phyloP scores from a whole-genome alignment of 2,329 filamentous ascomycete genomes.

The Trichoderma guizhouense region DNA sequence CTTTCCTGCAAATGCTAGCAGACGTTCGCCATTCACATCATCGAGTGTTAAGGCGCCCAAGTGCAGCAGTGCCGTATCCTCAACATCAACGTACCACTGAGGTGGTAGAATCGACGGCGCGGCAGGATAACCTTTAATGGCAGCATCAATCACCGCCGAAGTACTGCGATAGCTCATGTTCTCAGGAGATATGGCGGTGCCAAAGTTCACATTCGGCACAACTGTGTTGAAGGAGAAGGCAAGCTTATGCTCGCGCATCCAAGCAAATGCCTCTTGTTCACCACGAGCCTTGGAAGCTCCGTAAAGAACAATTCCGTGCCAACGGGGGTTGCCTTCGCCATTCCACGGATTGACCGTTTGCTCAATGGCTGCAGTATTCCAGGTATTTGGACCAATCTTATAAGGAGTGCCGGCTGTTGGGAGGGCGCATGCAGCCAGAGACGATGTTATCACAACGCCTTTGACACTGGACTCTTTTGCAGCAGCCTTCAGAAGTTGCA shows the following conservation, averaged over 20 bases:
- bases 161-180: background rate
- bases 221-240: background rate
- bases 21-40: background rate
- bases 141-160: background rate
- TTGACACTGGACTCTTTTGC: background rate
- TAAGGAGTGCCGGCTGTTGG: background rate
- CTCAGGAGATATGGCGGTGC: background rate
- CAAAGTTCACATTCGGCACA: background rate
- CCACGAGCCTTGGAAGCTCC: background rate
- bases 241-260: background rate
- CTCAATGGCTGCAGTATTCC: background rate
- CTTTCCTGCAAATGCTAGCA: background rate
- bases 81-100: background rate
- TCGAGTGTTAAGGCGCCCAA: background rate
- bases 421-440: background rate
- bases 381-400: background rate
- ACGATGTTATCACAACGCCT: background rate
- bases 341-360: background rate
- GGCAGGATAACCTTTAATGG: background rate
- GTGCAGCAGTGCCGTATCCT: background rate
- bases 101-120: background rate
- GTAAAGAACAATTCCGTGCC: background rate
- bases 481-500: background rate
- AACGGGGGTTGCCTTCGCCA: background rate
- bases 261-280: background rate